Evolutionary conservation across 352 stramenopile species (phyloP), one percentile per base, ranked within the genome.

Genomic region (Pythium vanterpoolii): DNA sequence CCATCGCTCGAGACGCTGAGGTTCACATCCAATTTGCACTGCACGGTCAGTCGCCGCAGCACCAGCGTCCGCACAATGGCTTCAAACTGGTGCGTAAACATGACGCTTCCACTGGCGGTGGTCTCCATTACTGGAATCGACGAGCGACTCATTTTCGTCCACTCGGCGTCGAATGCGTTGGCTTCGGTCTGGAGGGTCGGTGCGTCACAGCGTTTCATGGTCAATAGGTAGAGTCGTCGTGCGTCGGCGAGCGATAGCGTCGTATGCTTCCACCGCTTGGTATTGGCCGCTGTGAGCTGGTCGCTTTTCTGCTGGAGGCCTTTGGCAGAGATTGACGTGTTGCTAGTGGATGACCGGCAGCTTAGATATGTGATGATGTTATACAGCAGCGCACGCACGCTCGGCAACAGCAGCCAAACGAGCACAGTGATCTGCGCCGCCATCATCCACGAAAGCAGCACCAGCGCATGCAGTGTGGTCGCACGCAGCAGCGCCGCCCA

Each of bases 11-110:
- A 78, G 43, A 90, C 34, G 27, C 68, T 86, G 13, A 89, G 28
- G 33, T 71, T 89, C 48, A 89, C 62, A 56, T 87, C 79, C 43
- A 87, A 31, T 30, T 83, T 85, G 56, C 81, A 90, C 0, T 64
- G 47, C 11, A 21, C 26, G 0, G 69, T 73, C 23, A 90, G 67
- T 2, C 81, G 77, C 11, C 69, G 68, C n/a, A 90, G 51, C 21
- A 87, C 57, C 0, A 90, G 62, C 18, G 71, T 69, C 1, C 81
- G 81, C 8, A 83, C 69, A 42, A 90, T 86, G 21, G 81, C 72
- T 23, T 84, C 66, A 39, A 89, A 89, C 58, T 88, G 76, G 39
- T 68, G 69, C 48, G 72, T 40, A 27, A 75, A 63, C 21, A 79
- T 53, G 30, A 68, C n/a, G 24, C 39, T 56, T 24, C 11, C 44